A percentile compares a stretch with the other conserved stretches of the same genome.
Evolutionary conservation across 352 stramenopile species (phyloP).

Genomic region (Globisporangium recalcitrans): DNA sequence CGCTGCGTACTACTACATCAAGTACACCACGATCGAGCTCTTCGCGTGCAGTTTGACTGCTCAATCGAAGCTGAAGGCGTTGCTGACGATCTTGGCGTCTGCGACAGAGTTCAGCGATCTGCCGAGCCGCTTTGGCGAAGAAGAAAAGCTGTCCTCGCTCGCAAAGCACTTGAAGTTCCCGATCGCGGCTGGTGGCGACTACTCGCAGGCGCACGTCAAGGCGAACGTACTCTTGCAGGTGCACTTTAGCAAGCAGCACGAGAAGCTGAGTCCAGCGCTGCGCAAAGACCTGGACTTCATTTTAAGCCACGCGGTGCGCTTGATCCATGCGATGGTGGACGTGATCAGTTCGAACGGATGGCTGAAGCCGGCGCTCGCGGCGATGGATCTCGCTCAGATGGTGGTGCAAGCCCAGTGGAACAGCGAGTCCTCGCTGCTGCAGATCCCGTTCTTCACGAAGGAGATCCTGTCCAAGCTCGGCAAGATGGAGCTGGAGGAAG

Average conservation of each 20-base stretch:
- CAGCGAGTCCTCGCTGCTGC: slow-evolving; percentile 93
- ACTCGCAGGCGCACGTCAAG: slow-evolving; percentile 94
- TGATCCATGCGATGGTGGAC: slow-evolving; percentile 98
- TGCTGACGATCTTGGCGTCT: slow-evolving; percentile 96
- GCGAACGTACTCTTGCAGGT: slow-evolving; percentile 95
- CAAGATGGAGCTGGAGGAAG: slow-evolving; percentile 56
- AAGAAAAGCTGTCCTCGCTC: slow-evolving; percentile 91
- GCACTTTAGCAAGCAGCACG: slow-evolving; percentile 94
- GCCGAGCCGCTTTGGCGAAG: slow-evolving; percentile 92
- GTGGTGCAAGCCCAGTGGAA: slow-evolving; percentile 98
- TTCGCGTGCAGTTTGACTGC: slow-evolving; percentile 96
- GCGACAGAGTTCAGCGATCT: slow-evolving; percentile 95
- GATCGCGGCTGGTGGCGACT: slow-evolving; percentile 83
- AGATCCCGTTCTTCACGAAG: slow-evolving; percentile 96
- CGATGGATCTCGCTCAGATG: slow-evolving; percentile 99
- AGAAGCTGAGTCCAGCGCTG: slow-evolving; percentile 89
- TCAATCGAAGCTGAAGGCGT: slow-evolving; percentile 94
- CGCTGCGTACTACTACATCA: slow-evolving; percentile 98
- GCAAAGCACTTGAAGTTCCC: slow-evolving; percentile 93
- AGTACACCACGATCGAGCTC: slow-evolving; percentile 99
- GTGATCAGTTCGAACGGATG: slow-evolving; percentile 98
- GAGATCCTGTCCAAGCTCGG: slow-evolving; percentile 70
- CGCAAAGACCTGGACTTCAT: slow-evolving; percentile 90
- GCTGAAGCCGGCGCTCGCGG: slow-evolving; percentile 96
- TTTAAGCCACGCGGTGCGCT: slow-evolving; percentile 86